Percentiles rank a stretch among this genome's conserved stretches.
phyloP scores from a whole-genome alignment of 148 eudicot species.

The Fagopyrum homotropicum region DNA sequence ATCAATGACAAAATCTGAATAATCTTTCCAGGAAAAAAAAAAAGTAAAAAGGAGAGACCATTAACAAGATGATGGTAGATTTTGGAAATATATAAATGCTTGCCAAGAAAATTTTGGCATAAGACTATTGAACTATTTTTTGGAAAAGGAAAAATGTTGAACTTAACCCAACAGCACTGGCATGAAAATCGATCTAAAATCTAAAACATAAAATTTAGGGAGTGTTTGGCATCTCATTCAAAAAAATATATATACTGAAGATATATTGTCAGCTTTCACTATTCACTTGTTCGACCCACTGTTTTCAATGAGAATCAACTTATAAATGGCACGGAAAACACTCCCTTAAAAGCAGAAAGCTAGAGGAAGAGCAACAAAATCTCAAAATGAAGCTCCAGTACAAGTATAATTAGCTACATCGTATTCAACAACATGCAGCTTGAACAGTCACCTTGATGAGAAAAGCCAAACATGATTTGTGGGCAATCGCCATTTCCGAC shows the following conservation, averaged over 20 bases:
- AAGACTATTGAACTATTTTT: neutral
- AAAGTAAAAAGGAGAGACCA: neutral
- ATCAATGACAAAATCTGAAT: slow-evolving; percentile 1
- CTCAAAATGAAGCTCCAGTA: neutral
- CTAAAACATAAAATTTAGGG: neutral
- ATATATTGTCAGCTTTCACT: too few relatives aligned
- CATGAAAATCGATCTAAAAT: neutral
- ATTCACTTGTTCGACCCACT: too few relatives aligned
- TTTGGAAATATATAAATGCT: neutral
- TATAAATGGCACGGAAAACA: too few relatives aligned
- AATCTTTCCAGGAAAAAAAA: neutral
- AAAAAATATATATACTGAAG: too few relatives aligned
- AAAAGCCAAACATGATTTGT: slow-evolving; percentile 96
- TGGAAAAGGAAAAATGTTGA: neutral
- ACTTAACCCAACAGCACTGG: neutral
- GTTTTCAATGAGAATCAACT: too few relatives aligned
- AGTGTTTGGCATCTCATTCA: too few relatives aligned
- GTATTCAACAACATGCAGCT: neutral
- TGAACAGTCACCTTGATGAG: slow-evolving; percentile 63
- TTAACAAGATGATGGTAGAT: neutral
- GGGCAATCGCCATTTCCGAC: slow-evolving; percentile 90
- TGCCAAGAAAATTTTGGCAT: neutral
- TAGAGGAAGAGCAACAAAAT: neutral
- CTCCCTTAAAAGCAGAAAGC: neutral
- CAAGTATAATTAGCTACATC: neutral